Conservation (phyloP, 2,329 filamentous ascomycete genomes). For the Colletotrichum noveboracense region DNA sequence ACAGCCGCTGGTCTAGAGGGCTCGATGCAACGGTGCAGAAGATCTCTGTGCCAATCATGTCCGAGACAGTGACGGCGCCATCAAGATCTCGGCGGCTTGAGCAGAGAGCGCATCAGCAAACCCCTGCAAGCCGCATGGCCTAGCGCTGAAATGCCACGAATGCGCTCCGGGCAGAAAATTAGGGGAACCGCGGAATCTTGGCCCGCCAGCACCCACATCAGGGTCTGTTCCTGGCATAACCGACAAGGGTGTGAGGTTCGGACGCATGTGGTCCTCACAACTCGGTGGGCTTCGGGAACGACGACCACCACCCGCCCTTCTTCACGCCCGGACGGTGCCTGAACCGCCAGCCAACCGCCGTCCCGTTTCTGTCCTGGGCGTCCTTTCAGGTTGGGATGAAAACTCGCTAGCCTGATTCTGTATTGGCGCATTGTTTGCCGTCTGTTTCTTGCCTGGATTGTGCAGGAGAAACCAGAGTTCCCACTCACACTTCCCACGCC, state of each 20-base stretch:
- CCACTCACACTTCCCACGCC: neutral
- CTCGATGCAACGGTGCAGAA: constrained; percentile 5
- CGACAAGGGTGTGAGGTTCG: neutral
- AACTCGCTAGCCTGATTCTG: neutral
- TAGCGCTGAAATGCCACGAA: constrained; percentile 1
- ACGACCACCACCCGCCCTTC: neutral
- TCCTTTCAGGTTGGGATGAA: neutral
- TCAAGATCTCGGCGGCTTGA: constrained; percentile 18
- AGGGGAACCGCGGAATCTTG: neutral
- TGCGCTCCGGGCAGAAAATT: neutral
- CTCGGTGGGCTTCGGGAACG: constrained; percentile 4
- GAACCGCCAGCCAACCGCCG: constrained; percentile 19
- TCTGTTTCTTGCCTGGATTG: neutral
- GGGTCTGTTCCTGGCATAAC: constrained; percentile 3
- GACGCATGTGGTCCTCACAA: neutral
- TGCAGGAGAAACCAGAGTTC: neutral
- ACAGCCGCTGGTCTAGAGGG: neutral
- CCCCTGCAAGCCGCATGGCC: neutral
- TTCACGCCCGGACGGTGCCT: neutral
- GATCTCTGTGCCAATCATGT: constrained; percentile 11
- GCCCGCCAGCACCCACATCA: neutral
- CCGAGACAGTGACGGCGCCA: constrained; percentile 6
- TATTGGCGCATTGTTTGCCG: neutral
- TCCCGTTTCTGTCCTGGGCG: neutral
- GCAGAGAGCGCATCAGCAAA: neutral